Evolutionary conservation across 352 stramenopile species (phyloP).

Genomic region (Globisporangium orthogonon): DNA sequence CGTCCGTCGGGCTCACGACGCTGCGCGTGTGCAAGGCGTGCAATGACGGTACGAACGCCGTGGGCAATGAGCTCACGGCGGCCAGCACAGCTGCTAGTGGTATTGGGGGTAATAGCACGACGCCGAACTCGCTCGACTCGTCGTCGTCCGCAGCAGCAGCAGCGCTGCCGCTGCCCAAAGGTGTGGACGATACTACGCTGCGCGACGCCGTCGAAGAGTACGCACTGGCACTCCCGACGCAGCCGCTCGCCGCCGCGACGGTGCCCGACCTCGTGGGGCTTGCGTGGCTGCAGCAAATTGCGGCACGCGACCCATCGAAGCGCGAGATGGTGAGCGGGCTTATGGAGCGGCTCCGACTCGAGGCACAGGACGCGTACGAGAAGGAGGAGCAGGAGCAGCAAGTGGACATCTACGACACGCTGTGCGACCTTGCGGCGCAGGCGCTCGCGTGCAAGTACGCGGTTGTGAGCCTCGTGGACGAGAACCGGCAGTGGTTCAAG

Average conservation of each 20-base stretch:
- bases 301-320: constrained; percentile 59
- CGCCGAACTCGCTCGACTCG: constrained; percentile 8
- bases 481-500: constrained; percentile 95
- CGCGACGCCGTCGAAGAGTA: constrained; percentile 67
- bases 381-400: constrained; percentile 26
- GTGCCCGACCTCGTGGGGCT: constrained; percentile 75
- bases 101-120: too few species aligned
- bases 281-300: constrained; percentile 70
- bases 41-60: constrained; percentile 47
- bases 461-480: constrained; percentile 87
- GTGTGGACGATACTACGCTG: constrained; percentile 34
- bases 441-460: constrained; percentile 74
- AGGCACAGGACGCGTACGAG: constrained; percentile 24
- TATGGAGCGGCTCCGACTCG: constrained; percentile 56
- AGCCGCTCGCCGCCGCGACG: constrained; percentile 29
- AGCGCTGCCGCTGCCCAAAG: constrained; percentile 21
- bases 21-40: constrained; percentile 76
- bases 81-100: background rate
- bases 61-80: constrained; percentile 10
- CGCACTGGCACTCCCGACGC: constrained; percentile 52
- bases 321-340: constrained; percentile 60
- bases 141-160: too few species aligned
- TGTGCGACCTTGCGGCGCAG: constrained; percentile 73
- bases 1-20: constrained; percentile 64
- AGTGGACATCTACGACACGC: constrained; percentile 82